Conservation (phyloP, 495 filamentous ascomycete species). For the Cercophora sp. region DNA sequence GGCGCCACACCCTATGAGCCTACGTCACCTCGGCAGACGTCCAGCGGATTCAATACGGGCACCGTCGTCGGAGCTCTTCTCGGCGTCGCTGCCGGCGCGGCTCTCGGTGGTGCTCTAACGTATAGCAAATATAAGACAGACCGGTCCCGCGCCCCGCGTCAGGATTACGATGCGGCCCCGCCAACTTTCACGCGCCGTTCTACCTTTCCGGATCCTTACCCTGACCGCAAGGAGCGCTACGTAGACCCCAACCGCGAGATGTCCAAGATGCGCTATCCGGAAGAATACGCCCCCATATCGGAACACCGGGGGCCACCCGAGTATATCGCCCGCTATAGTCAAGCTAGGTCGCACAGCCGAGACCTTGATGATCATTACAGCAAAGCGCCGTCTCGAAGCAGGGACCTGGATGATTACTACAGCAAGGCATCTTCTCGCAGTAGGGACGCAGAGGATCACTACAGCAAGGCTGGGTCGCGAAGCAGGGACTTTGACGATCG, state of each 20-base stretch:
- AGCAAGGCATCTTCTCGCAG: no score
- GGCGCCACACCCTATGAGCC: slow-evolving; percentile 32
- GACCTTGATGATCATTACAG: slow-evolving; percentile 32
- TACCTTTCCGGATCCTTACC: slow-evolving; percentile 35
- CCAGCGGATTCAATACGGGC: slow-evolving; percentile 35
- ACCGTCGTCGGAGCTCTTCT: slow-evolving; percentile 58
- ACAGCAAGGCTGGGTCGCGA: no score
- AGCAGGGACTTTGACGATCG: no score
- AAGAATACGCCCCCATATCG: slow-evolving; percentile 25
- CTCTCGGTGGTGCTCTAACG: slow-evolving; percentile 68
- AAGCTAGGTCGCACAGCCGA: no score
- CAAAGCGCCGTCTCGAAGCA: no score
- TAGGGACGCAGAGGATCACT: slow-evolving; percentile 29
- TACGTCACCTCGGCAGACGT: slow-evolving; percentile 30
- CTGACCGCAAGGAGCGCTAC: slow-evolving; percentile 31
- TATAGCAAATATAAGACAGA: slow-evolving; percentile 67
- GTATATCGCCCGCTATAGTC: slow-evolving; percentile 37
- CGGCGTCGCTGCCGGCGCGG: slow-evolving; percentile 64
- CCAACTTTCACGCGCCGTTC: slow-evolving; percentile 33
- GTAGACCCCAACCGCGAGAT: slow-evolving; percentile 30
- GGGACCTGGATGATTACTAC: slow-evolving; percentile 29
- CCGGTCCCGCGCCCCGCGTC: slow-evolving; percentile 37
- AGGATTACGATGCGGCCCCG: slow-evolving; percentile 30
- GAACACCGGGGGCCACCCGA: slow-evolving; percentile 29
- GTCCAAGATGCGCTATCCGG: slow-evolving; percentile 28